Conservation (phyloP, 768 basidiomycete genomes). For the Rhizopogon rudus region DNA sequence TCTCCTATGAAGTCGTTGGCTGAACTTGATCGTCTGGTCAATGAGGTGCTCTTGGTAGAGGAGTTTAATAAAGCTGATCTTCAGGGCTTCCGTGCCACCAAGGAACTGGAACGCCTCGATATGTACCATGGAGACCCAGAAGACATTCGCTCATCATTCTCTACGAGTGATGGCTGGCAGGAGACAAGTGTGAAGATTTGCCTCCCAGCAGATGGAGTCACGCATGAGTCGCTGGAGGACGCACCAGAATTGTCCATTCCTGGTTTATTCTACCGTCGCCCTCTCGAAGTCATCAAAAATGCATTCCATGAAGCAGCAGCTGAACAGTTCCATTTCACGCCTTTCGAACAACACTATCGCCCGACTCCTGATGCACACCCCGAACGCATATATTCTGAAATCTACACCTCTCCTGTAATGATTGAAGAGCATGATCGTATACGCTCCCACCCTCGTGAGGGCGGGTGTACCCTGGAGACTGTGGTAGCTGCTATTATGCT, state of each 20-base stretch:
- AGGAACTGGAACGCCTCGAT: not conserved
- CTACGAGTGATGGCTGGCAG: constrained; percentile 1
- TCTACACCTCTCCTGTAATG: constrained; percentile 16
- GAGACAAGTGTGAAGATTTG: constrained; percentile 6
- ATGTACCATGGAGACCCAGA: not conserved
- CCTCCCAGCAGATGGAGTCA: constrained; percentile 1
- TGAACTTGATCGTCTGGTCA: constrained; percentile 9
- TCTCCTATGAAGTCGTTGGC: constrained; percentile 6
- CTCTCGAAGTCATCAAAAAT: constrained; percentile 17
- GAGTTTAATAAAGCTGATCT: constrained; percentile 11
- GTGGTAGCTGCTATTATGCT: constrained; percentile 16
- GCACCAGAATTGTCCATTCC: constrained; percentile 14
- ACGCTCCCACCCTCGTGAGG: not conserved
- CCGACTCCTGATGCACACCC: not conserved
- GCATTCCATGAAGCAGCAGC: constrained; percentile 16
- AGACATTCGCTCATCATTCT: not conserved
- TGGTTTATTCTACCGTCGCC: constrained; percentile 21
- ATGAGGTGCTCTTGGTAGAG: constrained; percentile 7
- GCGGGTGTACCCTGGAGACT: constrained; percentile 12
- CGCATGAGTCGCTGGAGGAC: not conserved
- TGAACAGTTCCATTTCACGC: constrained; percentile 10
- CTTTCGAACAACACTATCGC: constrained; percentile 4
- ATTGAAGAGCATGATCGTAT: constrained; percentile 8
- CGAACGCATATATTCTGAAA: constrained; percentile 16
- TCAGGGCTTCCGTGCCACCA: not conserved